These are phyloP conservation scores for Candida loeiensis DNA, from an alignment of 805 yeast species.

Conservation along the genomic window DNA sequence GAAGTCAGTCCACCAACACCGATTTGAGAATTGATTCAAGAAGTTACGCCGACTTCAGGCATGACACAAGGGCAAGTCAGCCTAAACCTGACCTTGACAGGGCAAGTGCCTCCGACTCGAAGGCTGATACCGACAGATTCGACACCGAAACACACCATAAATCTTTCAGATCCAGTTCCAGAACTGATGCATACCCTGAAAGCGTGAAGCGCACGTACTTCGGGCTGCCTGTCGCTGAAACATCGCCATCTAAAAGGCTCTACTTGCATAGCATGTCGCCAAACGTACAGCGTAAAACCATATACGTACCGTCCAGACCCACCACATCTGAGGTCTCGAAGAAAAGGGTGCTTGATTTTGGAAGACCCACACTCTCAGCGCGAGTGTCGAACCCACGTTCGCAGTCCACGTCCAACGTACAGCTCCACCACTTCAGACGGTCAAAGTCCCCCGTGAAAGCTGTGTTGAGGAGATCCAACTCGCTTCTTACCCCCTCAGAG, in stretches of 20 bases:
- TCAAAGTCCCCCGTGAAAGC: slow-evolving; percentile 5
- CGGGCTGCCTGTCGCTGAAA: slow-evolving; percentile 2
- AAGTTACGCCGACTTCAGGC: no score
- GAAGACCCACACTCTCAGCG: background rate
- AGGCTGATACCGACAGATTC: no score
- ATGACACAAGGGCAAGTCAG: no score
- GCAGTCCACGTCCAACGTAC: slow-evolving; percentile 4
- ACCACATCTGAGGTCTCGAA: slow-evolving; percentile 2
- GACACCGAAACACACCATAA: no score
- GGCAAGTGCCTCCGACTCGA: no score
- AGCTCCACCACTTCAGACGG: slow-evolving; percentile 1
- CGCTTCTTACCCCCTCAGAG: slow-evolving; percentile 20
- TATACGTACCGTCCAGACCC: slow-evolving; percentile 17
- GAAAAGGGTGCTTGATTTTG: background rate
- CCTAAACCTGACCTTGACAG: no score
- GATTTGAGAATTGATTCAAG: no score
- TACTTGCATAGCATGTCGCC: slow-evolving; percentile 36
- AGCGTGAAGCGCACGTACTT: background rate
- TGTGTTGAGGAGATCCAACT: slow-evolving; percentile 31
- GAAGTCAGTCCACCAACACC: no score
- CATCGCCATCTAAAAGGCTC: slow-evolving; percentile 24
- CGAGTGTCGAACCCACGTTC: background rate
- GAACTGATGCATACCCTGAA: no score
- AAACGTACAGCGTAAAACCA: slow-evolving; percentile 27
- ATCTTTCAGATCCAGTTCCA: no score